Evolutionary conservation across 2,329 filamentous ascomycete species (phyloP).

Genomic region (Cadophora gregata): DNA sequence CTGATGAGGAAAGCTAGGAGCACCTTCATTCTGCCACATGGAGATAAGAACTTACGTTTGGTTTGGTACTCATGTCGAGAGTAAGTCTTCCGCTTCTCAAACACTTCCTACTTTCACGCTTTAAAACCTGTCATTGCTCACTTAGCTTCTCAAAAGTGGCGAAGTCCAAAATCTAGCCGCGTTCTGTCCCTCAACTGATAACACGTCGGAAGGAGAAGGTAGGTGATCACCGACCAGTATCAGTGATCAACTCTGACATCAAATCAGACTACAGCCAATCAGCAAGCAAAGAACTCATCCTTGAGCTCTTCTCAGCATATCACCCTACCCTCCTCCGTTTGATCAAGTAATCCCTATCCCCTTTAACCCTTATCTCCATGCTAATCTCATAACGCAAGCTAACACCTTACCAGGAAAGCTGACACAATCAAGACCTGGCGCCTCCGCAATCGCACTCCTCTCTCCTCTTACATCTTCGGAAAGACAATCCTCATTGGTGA

Average conservation of each 20-base stretch:
- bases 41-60: conserved; percentile 1
- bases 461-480: conserved; percentile 5
- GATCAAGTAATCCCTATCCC: not conserved
- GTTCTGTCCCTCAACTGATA: not conserved
- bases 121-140: too few relatives aligned
- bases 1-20: not conserved
- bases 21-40: not conserved
- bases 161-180: conserved; percentile 19
- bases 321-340: conserved; percentile 4
- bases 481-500: conserved; percentile 16
- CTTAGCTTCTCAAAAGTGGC: not conserved
- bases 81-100: conserved; percentile 1
- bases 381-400: not conserved
- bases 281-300: not conserved
- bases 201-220: not conserved
- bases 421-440: conserved; percentile 11
- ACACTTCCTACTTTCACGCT: too few relatives aligned
- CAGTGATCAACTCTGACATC: not conserved
- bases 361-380: too few relatives aligned
- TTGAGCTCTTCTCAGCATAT: not conserved
- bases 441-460: conserved; percentile 5
- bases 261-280: not conserved
- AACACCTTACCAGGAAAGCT: not conserved
- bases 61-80: conserved; percentile 20
- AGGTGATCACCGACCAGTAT: not conserved